phyloP scores from a whole-genome alignment of 2,329 filamentous ascomycete genomes.

The Neonectria punicea region DNA sequence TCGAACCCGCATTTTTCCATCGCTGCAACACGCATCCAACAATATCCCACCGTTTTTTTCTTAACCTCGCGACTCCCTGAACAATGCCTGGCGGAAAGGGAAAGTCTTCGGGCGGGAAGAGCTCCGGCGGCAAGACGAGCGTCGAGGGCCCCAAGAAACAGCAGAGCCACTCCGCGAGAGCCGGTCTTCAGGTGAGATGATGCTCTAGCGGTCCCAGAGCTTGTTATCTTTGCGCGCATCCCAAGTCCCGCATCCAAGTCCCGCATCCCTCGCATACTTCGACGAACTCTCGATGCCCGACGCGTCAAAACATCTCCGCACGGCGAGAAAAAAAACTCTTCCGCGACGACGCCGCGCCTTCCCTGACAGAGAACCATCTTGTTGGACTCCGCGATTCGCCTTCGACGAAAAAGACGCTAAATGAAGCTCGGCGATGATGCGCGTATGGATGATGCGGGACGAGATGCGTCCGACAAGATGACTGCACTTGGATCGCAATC shows the following conservation, averaged over 20 bases:
- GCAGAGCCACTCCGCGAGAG: conserved; percentile 95
- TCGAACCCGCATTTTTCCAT: conserved; percentile 36
- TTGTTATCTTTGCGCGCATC: conserved; percentile 38
- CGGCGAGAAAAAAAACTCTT: conserved; percentile 34
- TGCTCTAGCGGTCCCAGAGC: conserved; percentile 23
- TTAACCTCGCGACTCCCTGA: conserved; percentile 33
- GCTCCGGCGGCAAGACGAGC: conserved; percentile 78
- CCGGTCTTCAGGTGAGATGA: conserved; percentile 87
- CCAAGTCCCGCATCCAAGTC: conserved; percentile 41
- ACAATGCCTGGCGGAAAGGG: conserved; percentile 89
- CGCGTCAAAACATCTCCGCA: conserved; percentile 41
- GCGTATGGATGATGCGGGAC: conserved; percentile 29
- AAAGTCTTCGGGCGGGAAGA: conserved; percentile 92
- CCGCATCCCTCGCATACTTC: conserved; percentile 40
- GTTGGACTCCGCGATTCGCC: conserved; percentile 23
- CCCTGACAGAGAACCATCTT: conserved; percentile 3
- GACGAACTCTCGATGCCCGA: conserved; percentile 27
- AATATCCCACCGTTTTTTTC: conserved; percentile 28
- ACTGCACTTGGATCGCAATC: conserved; percentile 3
- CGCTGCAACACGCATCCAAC: conserved; percentile 18
- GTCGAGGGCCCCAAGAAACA: conserved; percentile 81
- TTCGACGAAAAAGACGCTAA: conserved; percentile 15
- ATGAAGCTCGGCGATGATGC: background rate
- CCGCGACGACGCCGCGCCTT: conserved; percentile 20
- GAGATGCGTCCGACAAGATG: conserved; percentile 29